These are phyloP conservation scores for Platanthera guangdongensis DNA, from an alignment of 106 monocot species.

Conservation along the genomic window DNA sequence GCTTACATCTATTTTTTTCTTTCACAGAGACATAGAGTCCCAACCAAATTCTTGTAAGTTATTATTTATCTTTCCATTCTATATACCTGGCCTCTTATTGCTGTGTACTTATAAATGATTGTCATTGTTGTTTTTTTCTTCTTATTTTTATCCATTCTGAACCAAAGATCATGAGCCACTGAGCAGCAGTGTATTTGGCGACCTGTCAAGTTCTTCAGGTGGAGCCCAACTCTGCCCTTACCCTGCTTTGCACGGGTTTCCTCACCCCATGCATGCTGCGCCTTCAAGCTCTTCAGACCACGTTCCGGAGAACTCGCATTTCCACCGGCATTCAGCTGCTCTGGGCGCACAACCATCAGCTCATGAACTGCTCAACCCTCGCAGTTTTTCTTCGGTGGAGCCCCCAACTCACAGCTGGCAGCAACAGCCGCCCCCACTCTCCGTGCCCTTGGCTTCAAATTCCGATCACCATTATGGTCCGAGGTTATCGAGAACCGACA, in stretches of 20 bases:
- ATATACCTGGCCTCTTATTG: not conserved
- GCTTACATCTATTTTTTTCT: not conserved
- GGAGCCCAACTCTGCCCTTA: conserved; percentile 37
- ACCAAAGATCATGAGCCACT: conserved; percentile 36
- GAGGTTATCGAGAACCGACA: conserved; percentile 30
- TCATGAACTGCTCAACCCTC: conserved; percentile 23
- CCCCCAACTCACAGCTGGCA: conserved; percentile 33
- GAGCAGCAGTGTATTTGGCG: conserved; percentile 22
- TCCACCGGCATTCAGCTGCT: conserved; percentile 22
- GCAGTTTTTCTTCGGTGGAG: conserved; percentile 21
- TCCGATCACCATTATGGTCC: conserved; percentile 29
- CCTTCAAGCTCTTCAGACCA: conserved; percentile 25
- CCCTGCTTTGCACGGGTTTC: conserved; percentile 28
- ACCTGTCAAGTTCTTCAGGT: conserved; percentile 20
- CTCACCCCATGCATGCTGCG: conserved; percentile 20
- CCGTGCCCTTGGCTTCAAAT: conserved; percentile 15
- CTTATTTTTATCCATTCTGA: not conserved
- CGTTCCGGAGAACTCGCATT: conserved; percentile 23
- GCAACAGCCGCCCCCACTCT: conserved; percentile 13
- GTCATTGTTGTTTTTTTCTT: not conserved
- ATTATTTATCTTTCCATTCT: not conserved
- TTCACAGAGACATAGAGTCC: conserved; percentile 16
- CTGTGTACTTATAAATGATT: not conserved
- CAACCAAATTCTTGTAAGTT: conserved; percentile 29
- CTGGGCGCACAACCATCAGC: conserved; percentile 21